These are phyloP conservation scores for Letharia columbiana DNA, from an alignment of 495 filamentous ascomycete species.

Conservation along the genomic window DNA sequence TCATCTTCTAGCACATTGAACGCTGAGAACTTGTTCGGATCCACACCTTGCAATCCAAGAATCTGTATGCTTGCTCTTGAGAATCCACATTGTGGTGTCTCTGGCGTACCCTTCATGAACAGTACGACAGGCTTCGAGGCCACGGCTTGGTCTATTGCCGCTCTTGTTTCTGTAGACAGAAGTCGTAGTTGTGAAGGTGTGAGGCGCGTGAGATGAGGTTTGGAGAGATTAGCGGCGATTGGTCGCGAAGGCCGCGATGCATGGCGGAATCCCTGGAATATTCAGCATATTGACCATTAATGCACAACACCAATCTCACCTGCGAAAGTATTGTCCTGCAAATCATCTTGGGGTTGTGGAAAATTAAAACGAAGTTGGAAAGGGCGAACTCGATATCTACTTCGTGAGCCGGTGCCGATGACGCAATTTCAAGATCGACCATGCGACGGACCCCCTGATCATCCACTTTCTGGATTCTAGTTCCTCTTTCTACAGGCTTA, in stretches of 20 bases:
- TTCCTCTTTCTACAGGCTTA: not conserved
- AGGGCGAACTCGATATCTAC: no score
- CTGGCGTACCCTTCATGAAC: constrained; percentile 98
- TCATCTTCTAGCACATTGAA: constrained; percentile 93
- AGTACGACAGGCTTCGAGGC: constrained; percentile 80
- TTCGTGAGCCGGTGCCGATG: not conserved
- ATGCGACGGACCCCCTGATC: no score
- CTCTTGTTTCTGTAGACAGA: constrained; percentile 65
- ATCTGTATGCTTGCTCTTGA: constrained; percentile 93
- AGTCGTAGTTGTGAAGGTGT: constrained; percentile 44
- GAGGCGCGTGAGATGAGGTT: constrained; percentile 26
- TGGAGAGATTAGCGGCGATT: constrained; percentile 19
- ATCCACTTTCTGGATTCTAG: no score
- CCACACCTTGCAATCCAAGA: constrained; percentile 85
- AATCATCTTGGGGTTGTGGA: constrained; percentile 30
- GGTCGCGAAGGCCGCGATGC: constrained; percentile 26
- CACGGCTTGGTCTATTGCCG: constrained; percentile 83
- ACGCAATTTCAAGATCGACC: constrained; percentile 7
- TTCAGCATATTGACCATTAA: constrained; percentile 11
- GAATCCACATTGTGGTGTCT: constrained; percentile 96
- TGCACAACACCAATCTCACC: constrained; percentile 24
- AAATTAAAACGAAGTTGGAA: not conserved
- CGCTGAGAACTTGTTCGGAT: constrained; percentile 91
- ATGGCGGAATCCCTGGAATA: constrained; percentile 33
- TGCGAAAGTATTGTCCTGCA: constrained; percentile 31